Conservation (phyloP, 495 filamentous ascomycete genomes). For the Penicillium crystallinum region DNA sequence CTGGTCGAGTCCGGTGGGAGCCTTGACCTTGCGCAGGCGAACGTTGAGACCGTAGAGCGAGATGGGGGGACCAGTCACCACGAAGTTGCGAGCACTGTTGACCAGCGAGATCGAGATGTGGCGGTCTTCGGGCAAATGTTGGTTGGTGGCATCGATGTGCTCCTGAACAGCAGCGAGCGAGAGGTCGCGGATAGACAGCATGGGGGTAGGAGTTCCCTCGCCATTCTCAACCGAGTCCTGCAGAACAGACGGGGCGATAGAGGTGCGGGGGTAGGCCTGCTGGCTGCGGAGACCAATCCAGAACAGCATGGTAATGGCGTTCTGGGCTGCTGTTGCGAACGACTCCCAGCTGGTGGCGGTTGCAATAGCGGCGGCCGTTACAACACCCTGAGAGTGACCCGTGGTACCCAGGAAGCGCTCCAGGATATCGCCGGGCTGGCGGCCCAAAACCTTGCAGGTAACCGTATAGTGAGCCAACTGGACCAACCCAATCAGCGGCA, state of each 20-base stretch:
- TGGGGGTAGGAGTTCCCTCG: constrained; percentile 90
- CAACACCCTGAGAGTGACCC: constrained; percentile 94
- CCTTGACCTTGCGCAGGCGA: constrained; percentile 91
- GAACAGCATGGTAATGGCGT: constrained; percentile 90
- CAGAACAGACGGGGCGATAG: constrained; percentile 83
- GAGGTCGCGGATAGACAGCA: constrained; percentile 95
- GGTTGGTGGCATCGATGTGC: constrained; percentile 92
- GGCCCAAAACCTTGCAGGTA: constrained; percentile 82
- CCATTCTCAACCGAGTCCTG: constrained; percentile 92
- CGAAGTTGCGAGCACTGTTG: constrained; percentile 95
- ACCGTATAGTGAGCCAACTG: constrained; percentile 93
- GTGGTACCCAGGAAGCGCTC: constrained; percentile 81
- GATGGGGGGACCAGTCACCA: constrained; percentile 92
- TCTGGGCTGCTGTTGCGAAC: constrained; percentile 68
- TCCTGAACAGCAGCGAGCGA: constrained; percentile 78
- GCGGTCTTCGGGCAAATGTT: constrained; percentile 84
- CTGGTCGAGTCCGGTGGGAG: constrained; percentile 92
- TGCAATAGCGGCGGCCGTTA: constrained; percentile 89
- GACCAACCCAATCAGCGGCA: constrained; percentile 92
- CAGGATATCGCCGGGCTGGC: constrained; percentile 77
- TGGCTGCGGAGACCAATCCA: constrained; percentile 99
- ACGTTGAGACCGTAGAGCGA: constrained; percentile 95
- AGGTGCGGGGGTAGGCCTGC: constrained; percentile 92
- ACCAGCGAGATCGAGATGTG: constrained; percentile 93
- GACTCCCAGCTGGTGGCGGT: constrained; percentile 85